Conservation (phyloP, 106 monocot genomes). For the Dioscorea dumetorum region DNA sequence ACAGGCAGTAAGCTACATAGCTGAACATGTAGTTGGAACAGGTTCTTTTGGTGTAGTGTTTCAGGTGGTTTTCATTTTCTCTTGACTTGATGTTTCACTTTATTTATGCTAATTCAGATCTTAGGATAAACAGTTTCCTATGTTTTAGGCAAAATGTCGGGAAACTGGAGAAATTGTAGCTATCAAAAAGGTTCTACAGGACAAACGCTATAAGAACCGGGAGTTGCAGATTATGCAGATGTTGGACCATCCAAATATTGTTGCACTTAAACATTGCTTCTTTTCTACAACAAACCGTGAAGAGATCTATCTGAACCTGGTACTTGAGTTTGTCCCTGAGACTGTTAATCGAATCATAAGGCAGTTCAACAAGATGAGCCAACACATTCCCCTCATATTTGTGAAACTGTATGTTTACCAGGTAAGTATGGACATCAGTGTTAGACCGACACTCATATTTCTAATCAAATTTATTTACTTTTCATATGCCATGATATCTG, state of each 20-base stretch:
- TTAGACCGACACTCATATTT: neutral
- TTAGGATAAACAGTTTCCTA: neutral
- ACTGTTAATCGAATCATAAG: conserved; percentile 24
- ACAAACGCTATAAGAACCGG: conserved; percentile 36
- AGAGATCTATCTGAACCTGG: conserved; percentile 33
- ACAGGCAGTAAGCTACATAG: conserved; percentile 28
- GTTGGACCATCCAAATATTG: conserved; percentile 37
- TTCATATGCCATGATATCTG: neutral
- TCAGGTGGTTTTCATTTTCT: conserved; percentile 13
- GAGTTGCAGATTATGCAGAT: conserved; percentile 33
- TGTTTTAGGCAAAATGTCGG: conserved; percentile 28
- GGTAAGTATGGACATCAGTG: neutral
- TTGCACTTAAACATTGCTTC: conserved; percentile 25
- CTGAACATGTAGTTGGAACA: conserved; percentile 30
- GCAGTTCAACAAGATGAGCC: conserved; percentile 23
- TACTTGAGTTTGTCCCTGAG: conserved; percentile 41
- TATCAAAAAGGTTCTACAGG: conserved; percentile 40
- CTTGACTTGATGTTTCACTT: neutral
- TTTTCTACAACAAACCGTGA: conserved; percentile 28
- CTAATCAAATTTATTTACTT: neutral
- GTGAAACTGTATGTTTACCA: conserved; percentile 32
- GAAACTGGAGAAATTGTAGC: conserved; percentile 45
- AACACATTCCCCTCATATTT: conserved; percentile 29
- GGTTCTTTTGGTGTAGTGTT: conserved; percentile 41
- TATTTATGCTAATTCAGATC: neutral